phyloP scores from a whole-genome alignment of 2,329 filamentous ascomycete genomes.

The Sclerotinia trifoliorum region DNA sequence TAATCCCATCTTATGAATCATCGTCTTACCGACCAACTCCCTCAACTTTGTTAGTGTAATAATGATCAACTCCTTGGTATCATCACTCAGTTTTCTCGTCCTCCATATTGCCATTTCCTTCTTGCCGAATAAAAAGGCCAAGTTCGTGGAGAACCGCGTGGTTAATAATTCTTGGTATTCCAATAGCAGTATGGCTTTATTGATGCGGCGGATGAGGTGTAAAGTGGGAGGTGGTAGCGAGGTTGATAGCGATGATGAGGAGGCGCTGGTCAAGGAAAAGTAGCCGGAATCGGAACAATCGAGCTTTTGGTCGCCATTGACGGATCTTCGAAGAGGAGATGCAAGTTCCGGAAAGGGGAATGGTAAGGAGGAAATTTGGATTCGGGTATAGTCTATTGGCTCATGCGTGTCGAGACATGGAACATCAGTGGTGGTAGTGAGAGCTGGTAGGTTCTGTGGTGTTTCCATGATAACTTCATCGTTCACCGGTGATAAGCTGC shows the following conservation, averaged over 20 bases:
- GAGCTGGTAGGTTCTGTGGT: background rate
- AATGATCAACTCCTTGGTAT: constrained; percentile 19
- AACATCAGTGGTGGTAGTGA: constrained; percentile 12
- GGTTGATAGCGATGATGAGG: constrained; percentile 8
- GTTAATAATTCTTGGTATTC: constrained; percentile 21
- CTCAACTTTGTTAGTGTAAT: constrained; percentile 22
- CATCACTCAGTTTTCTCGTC: constrained; percentile 18
- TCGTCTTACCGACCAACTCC: constrained; percentile 20
- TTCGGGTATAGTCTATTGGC: constrained; percentile 21
- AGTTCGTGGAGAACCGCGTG: constrained; percentile 17
- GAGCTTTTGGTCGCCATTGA: constrained; percentile 11
- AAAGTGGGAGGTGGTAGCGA: background rate
- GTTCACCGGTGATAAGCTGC: background rate
- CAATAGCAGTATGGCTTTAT: constrained; percentile 7
- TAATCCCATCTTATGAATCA: constrained; percentile 19
- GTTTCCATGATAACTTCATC: constrained; percentile 11
- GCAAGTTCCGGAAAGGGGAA: constrained; percentile 14
- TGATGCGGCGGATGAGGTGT: constrained; percentile 16
- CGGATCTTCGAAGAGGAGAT: background rate
- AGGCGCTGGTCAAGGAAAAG: background rate
- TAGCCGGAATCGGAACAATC: constrained; percentile 20
- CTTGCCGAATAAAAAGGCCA: constrained; percentile 19
- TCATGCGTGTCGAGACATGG: constrained; percentile 4
- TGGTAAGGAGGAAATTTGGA: constrained; percentile 3
- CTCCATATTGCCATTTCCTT: constrained; percentile 20